These are phyloP conservation scores for Paramarasmius palmivorus DNA, from an alignment of 1,284 basidiomycete species.

Conservation along the genomic window DNA sequence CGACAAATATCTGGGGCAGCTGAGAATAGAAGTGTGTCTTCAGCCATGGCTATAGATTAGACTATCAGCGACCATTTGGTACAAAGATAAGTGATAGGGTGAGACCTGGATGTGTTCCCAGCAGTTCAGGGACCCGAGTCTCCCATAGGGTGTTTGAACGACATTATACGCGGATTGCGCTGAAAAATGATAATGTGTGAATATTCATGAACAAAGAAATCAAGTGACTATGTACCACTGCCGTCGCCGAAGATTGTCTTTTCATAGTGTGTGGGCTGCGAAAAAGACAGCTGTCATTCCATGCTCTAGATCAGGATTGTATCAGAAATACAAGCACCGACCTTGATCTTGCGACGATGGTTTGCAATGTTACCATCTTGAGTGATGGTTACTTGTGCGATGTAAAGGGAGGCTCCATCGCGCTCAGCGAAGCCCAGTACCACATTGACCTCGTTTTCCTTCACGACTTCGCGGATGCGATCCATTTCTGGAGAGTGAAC, in stretches of 20 bases:
- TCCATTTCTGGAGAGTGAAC: conserved; percentile 33
- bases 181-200: conserved; percentile 1
- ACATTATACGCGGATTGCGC: conserved; percentile 29
- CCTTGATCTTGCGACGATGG: conserved; percentile 34
- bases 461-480: conserved; percentile 29
- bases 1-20: conserved; percentile 29
- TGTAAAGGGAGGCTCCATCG: conserved; percentile 29
- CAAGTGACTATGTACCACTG: conserved; percentile 25
- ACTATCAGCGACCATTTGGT: not conserved
- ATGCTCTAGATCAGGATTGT: not conserved
- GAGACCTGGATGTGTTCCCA: conserved; percentile 31
- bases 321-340: not conserved
- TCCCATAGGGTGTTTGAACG: conserved; percentile 29
- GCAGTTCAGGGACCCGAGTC: conserved; percentile 30
- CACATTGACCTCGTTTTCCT: conserved; percentile 26
- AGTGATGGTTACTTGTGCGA: conserved; percentile 31
- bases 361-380: conserved; percentile 30
- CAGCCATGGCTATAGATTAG: conserved; percentile 23
- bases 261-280: conserved; percentile 29
- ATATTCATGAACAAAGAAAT: not conserved
- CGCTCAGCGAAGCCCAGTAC: conserved; percentile 33
- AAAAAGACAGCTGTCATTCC: conserved; percentile 4
- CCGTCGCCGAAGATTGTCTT: conserved; percentile 32
- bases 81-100: not conserved
- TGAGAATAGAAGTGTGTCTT: conserved; percentile 31